Conservation (phyloP, 164 flowering plant genomes). For the Stephania cephalantha region DNA sequence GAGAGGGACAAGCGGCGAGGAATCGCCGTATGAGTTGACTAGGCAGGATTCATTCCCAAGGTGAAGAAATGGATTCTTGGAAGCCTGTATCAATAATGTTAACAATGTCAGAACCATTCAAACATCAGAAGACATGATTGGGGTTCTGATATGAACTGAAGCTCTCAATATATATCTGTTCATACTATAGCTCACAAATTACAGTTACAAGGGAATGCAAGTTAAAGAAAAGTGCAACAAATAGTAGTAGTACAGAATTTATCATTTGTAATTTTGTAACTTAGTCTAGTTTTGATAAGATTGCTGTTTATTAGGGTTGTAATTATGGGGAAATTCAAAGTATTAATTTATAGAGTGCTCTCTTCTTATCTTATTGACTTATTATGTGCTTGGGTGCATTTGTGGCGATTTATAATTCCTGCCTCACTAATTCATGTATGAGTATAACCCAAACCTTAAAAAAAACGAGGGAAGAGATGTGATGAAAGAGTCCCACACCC, state of each 20-base stretch:
- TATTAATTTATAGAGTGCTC: neutral
- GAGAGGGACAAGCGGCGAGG: slow-evolving; percentile 22
- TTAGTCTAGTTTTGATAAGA: neutral
- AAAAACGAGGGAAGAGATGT: no score
- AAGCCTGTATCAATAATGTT: neutral
- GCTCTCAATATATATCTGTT: neutral
- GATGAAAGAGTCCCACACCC: no score
- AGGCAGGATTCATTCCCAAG: slow-evolving; percentile 57
- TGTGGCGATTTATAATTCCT: no score
- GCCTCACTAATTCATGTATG: no score
- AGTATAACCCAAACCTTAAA: no score
- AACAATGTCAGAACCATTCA: neutral
- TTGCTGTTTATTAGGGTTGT: neutral
- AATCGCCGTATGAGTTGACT: slow-evolving; percentile 44
- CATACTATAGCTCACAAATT: neutral
- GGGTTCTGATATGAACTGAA: neutral
- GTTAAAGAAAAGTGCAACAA: neutral
- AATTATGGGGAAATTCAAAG: neutral
- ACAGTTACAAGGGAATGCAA: neutral
- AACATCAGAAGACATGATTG: neutral
- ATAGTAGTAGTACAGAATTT: neutral
- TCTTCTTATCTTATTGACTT: no score
- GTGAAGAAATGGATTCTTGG: slow-evolving; percentile 9
- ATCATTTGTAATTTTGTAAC: neutral
- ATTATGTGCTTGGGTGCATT: no score